Base-by-base conservation (phyloP, 441 rosid genomes). In the Jatropha multifida region DNA sequence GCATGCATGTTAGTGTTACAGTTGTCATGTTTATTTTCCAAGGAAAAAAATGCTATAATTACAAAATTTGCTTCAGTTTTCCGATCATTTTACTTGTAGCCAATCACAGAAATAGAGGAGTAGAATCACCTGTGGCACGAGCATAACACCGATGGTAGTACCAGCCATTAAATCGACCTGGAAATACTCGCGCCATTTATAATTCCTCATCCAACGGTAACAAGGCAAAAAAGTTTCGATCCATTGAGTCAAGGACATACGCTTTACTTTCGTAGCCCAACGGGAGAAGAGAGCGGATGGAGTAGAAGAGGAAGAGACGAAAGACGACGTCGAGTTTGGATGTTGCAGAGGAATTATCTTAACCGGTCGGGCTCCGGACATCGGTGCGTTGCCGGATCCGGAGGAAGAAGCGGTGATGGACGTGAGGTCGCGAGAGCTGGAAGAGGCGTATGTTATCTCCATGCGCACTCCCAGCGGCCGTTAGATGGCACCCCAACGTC, bases 111-210 rank as follows among this genome's bases (percentile, higher is more conserved):
- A 40, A 11, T 2, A 49, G n/a, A 18, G 61, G 32, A 18, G 40
- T 15, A 52, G 27, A 81, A 79, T 83, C 61, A 93, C 98, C 97
- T 94, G 98, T 11, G 98, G 98, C n/a, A 94, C 97, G 37, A 94
- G 97, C 98, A 94, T 94, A 55, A 94, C 68, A 63, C 94, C 98
- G 69, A 91, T 92, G 83, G 98, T 92, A 74, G 77, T 74, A 44
- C 98, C 98, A 26, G 98, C 96, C 90, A 90, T 84, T 74, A 94
- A 92, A 88, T 94, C 98, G 65, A 82, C 71, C 86, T 88, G 94
- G 44, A 91, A 82, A 78, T 90, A 85, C 62, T 94, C 90, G 7
- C 87, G 86, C 96, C 96, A 90, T 49, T 68, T 85, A 78, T 95
- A 95, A 74, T 87, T 82, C 64, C 90, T 81, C 78, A 95, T 90